Evolutionary conservation across 2,329 filamentous ascomycete genomes (phyloP), one percentile per base, ranked within the genome.

Genomic region (Tolypocladium ophioglossoides): DNA sequence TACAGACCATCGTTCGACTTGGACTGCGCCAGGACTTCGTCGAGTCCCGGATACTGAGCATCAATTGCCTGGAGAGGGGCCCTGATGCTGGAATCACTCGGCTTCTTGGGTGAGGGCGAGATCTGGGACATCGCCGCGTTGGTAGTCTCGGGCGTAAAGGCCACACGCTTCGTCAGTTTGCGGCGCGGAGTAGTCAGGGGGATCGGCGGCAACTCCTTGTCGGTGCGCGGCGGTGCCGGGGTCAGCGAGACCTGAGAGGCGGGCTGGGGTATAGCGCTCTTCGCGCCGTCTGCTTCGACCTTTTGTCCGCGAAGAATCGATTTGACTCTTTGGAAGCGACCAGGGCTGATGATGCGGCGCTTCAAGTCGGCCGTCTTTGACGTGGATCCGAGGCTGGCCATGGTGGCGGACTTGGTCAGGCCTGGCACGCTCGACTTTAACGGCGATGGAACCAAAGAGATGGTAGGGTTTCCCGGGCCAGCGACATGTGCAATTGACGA

Each of bases 81-180:
- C 41, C 69, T 69, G 22, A 73, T 73, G 54, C 72, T 73, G 48
- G 76, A 71, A 22, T 77, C 71, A 37, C 67, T 65, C 7, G 74
- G 72, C 62, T 83, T 82, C 59, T 78, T 64, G 4, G 80, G 78
- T 3, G 82, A 82, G 9, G 82, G 82, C 2, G 81, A 80, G 55
- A 76, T 72, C 56, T 79, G 75, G 0, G 64, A 59, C 50, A 72
- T 60, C 0, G 70, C 66, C 10, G 72, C 69, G 20, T 72, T 71
- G 58, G 88, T 79, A 38, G 85, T 84, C 57, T 83, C 84, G 0
- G 85, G 85, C 0, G 87, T 90, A 63, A 95, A 96, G 51, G 87
- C 84, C 38, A 95, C 89, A 54, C 82, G 85, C 73, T 95, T 95
- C 20, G 72, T 68, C 39, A 75, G 66, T 68, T 84, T 87, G 27